These are phyloP conservation scores for Suillus clintonianus DNA, from an alignment of 768 basidiomycete species.

Conservation along the genomic window DNA sequence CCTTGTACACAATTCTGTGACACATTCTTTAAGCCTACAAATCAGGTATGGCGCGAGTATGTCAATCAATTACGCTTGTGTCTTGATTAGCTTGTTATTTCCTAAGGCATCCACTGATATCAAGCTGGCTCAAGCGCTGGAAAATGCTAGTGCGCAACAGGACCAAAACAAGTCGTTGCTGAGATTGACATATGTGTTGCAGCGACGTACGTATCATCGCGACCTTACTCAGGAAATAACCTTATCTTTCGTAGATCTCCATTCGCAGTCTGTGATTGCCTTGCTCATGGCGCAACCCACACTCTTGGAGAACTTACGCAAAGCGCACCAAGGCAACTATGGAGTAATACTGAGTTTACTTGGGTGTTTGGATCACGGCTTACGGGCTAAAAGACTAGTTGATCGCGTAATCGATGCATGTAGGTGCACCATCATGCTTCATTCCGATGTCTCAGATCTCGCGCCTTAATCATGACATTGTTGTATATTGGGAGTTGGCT, in stretches of 20 bases:
- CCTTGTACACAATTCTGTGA: background rate
- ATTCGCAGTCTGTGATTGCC: conserved; percentile 80
- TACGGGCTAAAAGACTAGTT: conserved; percentile 83
- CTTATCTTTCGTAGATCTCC: conserved; percentile 51
- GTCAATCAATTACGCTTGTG: background rate
- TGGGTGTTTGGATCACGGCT: conserved; percentile 88
- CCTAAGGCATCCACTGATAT: conserved; percentile 49
- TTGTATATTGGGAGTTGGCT: background rate
- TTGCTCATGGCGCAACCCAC: conserved; percentile 79
- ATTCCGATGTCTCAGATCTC: background rate
- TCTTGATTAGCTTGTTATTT: conserved; percentile 22
- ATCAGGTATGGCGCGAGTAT: conserved; percentile 25
- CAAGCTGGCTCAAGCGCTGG: conserved; percentile 63
- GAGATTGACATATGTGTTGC: conserved; percentile 78
- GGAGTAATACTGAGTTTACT: conserved; percentile 87
- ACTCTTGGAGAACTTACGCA: conserved; percentile 83
- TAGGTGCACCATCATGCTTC: conserved; percentile 26
- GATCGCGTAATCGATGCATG: conserved; percentile 85
- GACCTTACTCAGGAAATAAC: background rate
- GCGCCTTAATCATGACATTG: background rate
- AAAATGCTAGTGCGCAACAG: conserved; percentile 78
- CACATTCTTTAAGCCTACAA: conserved; percentile 20
- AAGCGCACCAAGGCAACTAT: conserved; percentile 91
- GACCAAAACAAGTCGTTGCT: conserved; percentile 76
- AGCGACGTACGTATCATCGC: conserved; percentile 55